Evolutionary conservation across 2,329 filamentous ascomycete species (phyloP).

Genomic region (Apiospora sp.): DNA sequence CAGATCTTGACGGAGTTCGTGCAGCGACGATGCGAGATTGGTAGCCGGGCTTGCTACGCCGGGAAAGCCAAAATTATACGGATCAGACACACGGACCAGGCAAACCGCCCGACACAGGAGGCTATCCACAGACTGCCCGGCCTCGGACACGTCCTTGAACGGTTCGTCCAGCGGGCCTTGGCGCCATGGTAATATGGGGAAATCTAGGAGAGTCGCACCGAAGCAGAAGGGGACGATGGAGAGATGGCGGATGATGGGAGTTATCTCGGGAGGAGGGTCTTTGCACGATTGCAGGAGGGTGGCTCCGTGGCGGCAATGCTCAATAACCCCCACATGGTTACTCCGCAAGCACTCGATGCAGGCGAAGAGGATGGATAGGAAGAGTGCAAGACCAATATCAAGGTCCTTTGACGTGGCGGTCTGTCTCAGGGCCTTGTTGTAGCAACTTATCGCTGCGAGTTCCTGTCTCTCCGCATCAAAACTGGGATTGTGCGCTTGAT

Average conservation of each 20-base stretch:
- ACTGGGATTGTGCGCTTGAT: neutral
- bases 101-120: conserved; percentile 28
- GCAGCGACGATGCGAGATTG: conserved; percentile 8
- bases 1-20: conserved; percentile 25
- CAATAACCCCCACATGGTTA: conserved; percentile 52
- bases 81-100: conserved; percentile 29
- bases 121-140: conserved; percentile 26
- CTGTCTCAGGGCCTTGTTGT: conserved; percentile 31
- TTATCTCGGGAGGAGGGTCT: neutral
- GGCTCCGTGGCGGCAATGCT: conserved; percentile 42
- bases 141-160: conserved; percentile 11
- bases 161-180: neutral
- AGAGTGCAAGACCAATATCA: conserved; percentile 24
- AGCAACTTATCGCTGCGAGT: conserved; percentile 25
- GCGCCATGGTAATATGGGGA: conserved; percentile 25
- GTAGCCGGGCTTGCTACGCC: neutral
- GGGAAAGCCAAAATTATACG: conserved; percentile 14
- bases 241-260: conserved; percentile 29
- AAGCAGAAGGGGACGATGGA: conserved; percentile 34
- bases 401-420: conserved; percentile 27
- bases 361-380: conserved; percentile 52
- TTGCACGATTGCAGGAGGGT: conserved; percentile 31
- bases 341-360: conserved; percentile 63
- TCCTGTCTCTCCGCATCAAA: neutral
- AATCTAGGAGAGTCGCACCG: conserved; percentile 27